phyloP scores from a whole-genome alignment of 1,284 basidiomycete species.

The Nidula niveotomentosa region DNA sequence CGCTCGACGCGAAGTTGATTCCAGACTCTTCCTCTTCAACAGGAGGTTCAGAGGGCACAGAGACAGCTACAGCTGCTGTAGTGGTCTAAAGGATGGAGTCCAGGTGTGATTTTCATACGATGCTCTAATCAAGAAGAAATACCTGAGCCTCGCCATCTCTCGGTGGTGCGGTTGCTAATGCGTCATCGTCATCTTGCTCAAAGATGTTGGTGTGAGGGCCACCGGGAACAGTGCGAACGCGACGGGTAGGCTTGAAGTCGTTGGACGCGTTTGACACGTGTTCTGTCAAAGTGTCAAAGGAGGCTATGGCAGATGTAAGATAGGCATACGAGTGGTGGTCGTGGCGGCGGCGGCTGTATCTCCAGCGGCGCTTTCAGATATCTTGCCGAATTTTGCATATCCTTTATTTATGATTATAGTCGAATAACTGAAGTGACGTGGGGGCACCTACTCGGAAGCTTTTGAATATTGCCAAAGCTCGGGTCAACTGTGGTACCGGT shows the following conservation, averaged over 20 bases:
- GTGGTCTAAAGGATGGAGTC: no score
- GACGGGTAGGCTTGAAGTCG: constrained; percentile 47
- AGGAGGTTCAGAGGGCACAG: constrained; percentile 17
- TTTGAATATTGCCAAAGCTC: constrained; percentile 67
- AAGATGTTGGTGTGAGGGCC: constrained; percentile 48
- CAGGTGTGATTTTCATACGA: no score
- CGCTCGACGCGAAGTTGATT: constrained; percentile 28
- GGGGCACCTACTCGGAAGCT: constrained; percentile 58
- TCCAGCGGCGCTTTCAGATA: constrained; percentile 14
- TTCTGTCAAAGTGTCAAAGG: no score
- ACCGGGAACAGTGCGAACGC: constrained; percentile 50
- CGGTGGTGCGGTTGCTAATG: constrained; percentile 38
- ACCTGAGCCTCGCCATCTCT: no score
- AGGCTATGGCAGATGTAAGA: not conserved
- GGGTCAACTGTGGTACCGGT: constrained; percentile 71
- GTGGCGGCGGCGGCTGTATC: constrained; percentile 7
- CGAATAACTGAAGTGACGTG: not conserved
- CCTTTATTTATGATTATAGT: constrained; percentile 28
- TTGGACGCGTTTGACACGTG: constrained; percentile 6
- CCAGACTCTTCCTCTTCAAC: constrained; percentile 21
- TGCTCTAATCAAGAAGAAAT: no score
- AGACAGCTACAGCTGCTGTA: no score
- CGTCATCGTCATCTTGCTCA: constrained; percentile 41
- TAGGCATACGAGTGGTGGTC: not conserved
- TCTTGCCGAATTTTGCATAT: constrained; percentile 60